Conservation (phyloP, 176 grass and related monocot genomes). For the Puya raimondii region DNA sequence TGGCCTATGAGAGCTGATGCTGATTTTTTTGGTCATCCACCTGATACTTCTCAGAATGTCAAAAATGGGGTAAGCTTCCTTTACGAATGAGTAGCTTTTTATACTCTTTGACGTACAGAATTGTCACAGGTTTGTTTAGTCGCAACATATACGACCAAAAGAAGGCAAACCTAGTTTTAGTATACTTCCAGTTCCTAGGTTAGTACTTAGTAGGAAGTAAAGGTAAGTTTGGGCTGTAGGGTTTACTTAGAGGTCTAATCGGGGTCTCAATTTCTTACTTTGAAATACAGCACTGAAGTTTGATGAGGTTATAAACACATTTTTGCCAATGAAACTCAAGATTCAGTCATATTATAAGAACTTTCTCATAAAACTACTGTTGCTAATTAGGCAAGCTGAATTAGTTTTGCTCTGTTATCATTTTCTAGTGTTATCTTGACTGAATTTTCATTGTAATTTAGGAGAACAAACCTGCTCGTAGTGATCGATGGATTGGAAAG, state of each 20-base stretch:
- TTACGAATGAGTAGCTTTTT: background rate
- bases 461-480: slow-evolving; percentile 33
- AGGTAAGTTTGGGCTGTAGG: too few species aligned
- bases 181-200: too few species aligned
- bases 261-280: too few species aligned
- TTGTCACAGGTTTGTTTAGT: background rate
- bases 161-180: too few species aligned
- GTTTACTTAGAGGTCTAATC: too few species aligned
- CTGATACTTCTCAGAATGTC: slow-evolving; percentile 5
- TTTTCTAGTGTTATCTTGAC: background rate
- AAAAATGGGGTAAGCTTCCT: slow-evolving; percentile 41
- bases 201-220: too few species aligned
- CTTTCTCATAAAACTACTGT: too few species aligned
- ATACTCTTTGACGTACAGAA: background rate
- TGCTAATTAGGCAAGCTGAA: too few species aligned
- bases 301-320: too few species aligned
- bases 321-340: too few species aligned
- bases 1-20: slow-evolving; percentile 92
- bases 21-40: slow-evolving; percentile 73
- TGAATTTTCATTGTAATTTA: slow-evolving; percentile 28
- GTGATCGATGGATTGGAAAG: slow-evolving; percentile 78
- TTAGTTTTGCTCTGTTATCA: background rate
- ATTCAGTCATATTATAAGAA: too few species aligned
- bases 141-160: background rate
- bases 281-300: too few species aligned